phyloP scores from a whole-genome alignment of 768 basidiomycete genomes.

The Piloderma croceum region DNA sequence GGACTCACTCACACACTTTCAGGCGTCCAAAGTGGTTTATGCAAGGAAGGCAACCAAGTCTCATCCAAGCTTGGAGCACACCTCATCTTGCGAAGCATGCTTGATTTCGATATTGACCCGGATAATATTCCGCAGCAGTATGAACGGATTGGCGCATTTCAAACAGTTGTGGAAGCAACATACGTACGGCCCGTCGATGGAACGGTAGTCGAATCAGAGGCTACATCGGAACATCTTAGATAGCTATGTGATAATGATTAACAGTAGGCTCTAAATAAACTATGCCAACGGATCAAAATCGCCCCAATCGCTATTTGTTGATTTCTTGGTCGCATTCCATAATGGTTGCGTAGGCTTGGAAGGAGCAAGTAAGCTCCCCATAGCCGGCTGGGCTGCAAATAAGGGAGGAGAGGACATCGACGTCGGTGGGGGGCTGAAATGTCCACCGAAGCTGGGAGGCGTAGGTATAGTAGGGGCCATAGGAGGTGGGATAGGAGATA shows the following conservation, averaged over 20 bases:
- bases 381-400: conserved; percentile 23
- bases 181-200: conserved; percentile 40
- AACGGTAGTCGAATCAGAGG: conserved; percentile 41
- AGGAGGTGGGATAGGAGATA: conserved; percentile 15
- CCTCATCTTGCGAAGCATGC: conserved; percentile 56
- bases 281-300: conserved; percentile 78
- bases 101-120: conserved; percentile 39
- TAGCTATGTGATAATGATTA: conserved; percentile 7
- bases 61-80: conserved; percentile 71
- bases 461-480: conserved; percentile 18
- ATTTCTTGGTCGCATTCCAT: conserved; percentile 39
- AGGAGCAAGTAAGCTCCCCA: conserved; percentile 55
- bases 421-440: conserved; percentile 21
- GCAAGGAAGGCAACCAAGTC: conserved; percentile 69
- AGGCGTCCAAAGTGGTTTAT: conserved; percentile 66
- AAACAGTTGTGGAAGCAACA: conserved; percentile 50
- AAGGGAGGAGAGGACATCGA: conserved; percentile 21
- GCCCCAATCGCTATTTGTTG: conserved; percentile 66
- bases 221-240: conserved; percentile 1
- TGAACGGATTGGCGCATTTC: conserved; percentile 6
- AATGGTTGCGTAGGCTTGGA: conserved; percentile 54
- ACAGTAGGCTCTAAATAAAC: conserved; percentile 7
- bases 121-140: conserved; percentile 29
- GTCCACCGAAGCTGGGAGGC: conserved; percentile 14
- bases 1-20: neutral